Percentiles rank a stretch among this genome's conserved stretches.
These are phyloP conservation scores for Rugonectria rugulosa DNA, from an alignment of 2,329 filamentous ascomycete genomes.

Conservation along the genomic window DNA sequence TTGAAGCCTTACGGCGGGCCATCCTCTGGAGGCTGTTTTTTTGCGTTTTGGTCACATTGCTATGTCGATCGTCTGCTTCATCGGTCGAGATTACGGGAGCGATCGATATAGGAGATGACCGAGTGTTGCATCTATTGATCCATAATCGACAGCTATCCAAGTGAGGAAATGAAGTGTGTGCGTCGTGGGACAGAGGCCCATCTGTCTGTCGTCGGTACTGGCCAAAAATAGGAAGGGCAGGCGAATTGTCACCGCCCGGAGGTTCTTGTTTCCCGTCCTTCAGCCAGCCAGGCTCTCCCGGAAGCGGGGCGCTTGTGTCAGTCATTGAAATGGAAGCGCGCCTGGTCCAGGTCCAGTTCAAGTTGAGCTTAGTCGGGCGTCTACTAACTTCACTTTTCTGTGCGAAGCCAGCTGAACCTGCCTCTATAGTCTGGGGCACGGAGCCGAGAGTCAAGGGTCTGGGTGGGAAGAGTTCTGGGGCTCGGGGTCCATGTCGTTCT, in stretches of 20 bases:
- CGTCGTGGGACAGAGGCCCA: conserved; percentile 6
- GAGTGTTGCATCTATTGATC: conserved; percentile 28
- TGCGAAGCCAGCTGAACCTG: conserved; percentile 18
- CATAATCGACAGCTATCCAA: background rate
- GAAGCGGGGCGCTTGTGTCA: conserved; percentile 16
- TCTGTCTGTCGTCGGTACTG: conserved; percentile 3
- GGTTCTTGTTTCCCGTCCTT: conserved; percentile 16
- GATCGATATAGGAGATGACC: conserved; percentile 1
- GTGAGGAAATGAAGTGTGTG: conserved; percentile 2
- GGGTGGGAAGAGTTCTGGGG: background rate
- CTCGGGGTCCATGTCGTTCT: background rate
- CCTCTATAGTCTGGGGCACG: conserved; percentile 1
- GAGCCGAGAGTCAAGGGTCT: background rate
- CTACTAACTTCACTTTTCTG: conserved; percentile 8
- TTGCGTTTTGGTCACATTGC: too few relatives aligned
- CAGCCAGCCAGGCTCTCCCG: conserved; percentile 30
- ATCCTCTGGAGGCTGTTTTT: too few relatives aligned
- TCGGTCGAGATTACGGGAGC: too few relatives aligned
- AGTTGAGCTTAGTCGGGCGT: conserved; percentile 13
- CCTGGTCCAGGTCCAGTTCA: background rate
- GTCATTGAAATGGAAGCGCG: conserved; percentile 7
- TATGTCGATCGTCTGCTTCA: too few relatives aligned
- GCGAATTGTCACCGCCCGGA: conserved; percentile 15
- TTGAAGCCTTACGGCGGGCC: too few relatives aligned
- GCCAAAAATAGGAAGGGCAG: conserved; percentile 10